Percentiles rank a stretch among this genome's conserved stretches.
Evolutionary conservation across 2,329 filamentous ascomycete genomes (phyloP).

Genomic region (Pleomassaria siparia): DNA sequence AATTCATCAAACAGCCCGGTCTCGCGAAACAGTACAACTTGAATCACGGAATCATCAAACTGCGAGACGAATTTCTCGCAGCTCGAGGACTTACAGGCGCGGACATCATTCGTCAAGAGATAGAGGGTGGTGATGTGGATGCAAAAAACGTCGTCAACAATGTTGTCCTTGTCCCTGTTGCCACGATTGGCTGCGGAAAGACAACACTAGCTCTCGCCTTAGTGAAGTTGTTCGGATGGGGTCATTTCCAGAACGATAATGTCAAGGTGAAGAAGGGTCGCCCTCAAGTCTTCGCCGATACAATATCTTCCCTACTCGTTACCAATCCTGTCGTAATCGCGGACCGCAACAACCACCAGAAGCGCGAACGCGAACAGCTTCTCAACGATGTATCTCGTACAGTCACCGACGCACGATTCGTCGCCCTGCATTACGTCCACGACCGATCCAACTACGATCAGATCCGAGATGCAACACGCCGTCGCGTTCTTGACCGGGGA

Average conservation of each 20-base stretch:
- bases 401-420: constrained; percentile 67
- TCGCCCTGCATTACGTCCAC: constrained; percentile 89
- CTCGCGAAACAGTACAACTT: constrained; percentile 72
- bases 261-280: constrained; percentile 76
- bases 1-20: constrained; percentile 67
- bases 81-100: constrained; percentile 83
- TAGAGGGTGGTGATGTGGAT: constrained; percentile 55
- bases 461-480: constrained; percentile 73
- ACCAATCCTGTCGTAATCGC: constrained; percentile 75
- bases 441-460: constrained; percentile 65
- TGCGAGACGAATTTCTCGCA: constrained; percentile 84
- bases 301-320: constrained; percentile 66
- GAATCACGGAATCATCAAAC: constrained; percentile 92
- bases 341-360: constrained; percentile 92
- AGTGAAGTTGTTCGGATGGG: constrained; percentile 82
- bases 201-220: constrained; percentile 87
- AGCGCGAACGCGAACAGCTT: constrained; percentile 83
- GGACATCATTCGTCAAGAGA: constrained; percentile 80
- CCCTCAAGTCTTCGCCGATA: constrained; percentile 74
- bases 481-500: constrained; percentile 79
- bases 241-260: constrained; percentile 95
- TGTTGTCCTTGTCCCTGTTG: constrained; percentile 84
- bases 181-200: constrained; percentile 95
- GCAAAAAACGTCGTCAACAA: constrained; percentile 62
- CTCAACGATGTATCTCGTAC: constrained; percentile 71